Conservation (phyloP, 2,329 filamentous ascomycete species). For the Fusarium hostae region DNA sequence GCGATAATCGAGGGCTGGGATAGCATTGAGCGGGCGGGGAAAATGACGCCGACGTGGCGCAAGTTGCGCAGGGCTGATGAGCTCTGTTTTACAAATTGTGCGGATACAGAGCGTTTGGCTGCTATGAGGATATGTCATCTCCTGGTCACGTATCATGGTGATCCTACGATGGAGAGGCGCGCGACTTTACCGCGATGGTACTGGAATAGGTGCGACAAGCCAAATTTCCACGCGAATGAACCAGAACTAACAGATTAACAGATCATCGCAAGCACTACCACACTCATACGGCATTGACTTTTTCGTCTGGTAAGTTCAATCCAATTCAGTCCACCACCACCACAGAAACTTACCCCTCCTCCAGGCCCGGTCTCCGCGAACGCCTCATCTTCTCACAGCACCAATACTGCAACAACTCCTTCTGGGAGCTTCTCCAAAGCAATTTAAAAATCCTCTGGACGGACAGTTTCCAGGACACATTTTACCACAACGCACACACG, state of each 20-base stretch:
- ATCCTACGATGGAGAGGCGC: conserved; percentile 36
- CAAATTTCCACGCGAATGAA: accelerated
- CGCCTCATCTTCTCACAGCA: conserved; percentile 47
- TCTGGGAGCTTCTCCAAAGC: conserved; percentile 43
- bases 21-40: conserved; percentile 40
- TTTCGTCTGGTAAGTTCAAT: conserved; percentile 44
- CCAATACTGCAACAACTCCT: conserved; percentile 46
- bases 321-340: not conserved
- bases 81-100: conserved; percentile 34
- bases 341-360: not conserved
- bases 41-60: conserved; percentile 43
- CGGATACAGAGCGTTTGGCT: conserved; percentile 40
- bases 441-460: conserved; percentile 44
- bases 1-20: conserved; percentile 46
- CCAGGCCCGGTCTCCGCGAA: conserved; percentile 46
- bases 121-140: conserved; percentile 42
- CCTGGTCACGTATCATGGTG: conserved; percentile 43
- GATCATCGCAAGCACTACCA: conserved; percentile 44
- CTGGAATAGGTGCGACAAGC: conserved; percentile 36
- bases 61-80: conserved; percentile 44
- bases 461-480: conserved; percentile 42
- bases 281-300: conserved; percentile 48
- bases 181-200: conserved; percentile 43
- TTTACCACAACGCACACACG: conserved; percentile 39
- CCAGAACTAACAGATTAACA: conserved; percentile 1